Base-by-base conservation (phyloP, 805 yeast species). In the Ogataea neopini region DNA sequence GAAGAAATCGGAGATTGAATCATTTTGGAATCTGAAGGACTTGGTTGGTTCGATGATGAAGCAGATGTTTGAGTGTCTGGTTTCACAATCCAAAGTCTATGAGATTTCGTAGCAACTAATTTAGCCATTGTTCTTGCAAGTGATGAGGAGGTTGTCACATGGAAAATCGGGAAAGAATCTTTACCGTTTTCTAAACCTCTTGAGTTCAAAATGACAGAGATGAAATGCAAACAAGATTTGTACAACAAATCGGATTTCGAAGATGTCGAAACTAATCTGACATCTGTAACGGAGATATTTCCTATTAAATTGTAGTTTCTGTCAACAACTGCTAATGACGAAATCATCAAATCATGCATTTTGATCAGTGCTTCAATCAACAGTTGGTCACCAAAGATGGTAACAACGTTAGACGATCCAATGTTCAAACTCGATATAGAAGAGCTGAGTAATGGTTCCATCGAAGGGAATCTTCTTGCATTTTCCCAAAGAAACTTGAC, bases 101-200 rank as follows among this genome's bases (percentile, higher is more conserved):
- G 99, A 2, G 96, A 81, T 66, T 85, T 84, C 1, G 99, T 92
- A 5, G 99, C 98, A 11, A 92, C 98, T 57, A 92, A 73, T 66
- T 94, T 92, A 28, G 98, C 98, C 61, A 94, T 78, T 7, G 95
- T 89, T 65, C 96, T 79, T 28, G 89, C 96, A 43, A 94, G 74
- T 0, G 94, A 83, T 8, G 95, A 81, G 34, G 78, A 76, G 51
- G 81, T 80, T 52, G 88, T 84, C 20, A 92, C 97, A 65, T 92
- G 96, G 76, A 92, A 92, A 34, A 94, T 92, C 14, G 99, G 99
- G 75, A 86, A 92, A 35, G 95, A 89, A 71, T 92, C 99, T 67
- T 91, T 90, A 44, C 97, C 97, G 62, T 90, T 91, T 60, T 86
- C 95, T 26, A 92, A 75, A 17, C 99, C 99, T 62, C 96, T 83